These are phyloP conservation scores for Ceratocystis alfenasii DNA, from an alignment of 2,329 filamentous ascomycete genomes.

Conservation along the genomic window DNA sequence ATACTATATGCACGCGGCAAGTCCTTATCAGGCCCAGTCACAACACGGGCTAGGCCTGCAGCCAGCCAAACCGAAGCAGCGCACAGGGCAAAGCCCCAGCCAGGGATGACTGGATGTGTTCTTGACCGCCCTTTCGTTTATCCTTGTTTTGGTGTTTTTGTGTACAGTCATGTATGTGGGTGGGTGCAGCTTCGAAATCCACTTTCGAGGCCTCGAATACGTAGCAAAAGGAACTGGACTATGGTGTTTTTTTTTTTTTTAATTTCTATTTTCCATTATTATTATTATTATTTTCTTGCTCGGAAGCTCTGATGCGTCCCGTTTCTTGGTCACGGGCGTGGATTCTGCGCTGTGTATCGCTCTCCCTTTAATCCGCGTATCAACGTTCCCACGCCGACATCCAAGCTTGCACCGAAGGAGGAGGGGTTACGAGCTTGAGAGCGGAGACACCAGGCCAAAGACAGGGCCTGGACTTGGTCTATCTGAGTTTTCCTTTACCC, in stretches of 20 bases:
- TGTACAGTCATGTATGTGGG: too few relatives aligned
- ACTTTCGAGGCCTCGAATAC: background rate
- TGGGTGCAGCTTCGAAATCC: background rate
- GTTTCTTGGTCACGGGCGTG: slow-evolving; percentile 1
- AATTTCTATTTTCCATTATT: background rate
- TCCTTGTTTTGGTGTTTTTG: background rate
- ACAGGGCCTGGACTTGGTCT: background rate
- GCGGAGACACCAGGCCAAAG: background rate
- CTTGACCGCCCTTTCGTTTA: slow-evolving; percentile 8
- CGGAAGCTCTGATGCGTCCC: too few relatives aligned
- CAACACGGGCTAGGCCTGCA: background rate
- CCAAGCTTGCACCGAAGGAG: background rate
- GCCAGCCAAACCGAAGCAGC: background rate
- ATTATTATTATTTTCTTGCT: background rate
- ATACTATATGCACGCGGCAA: background rate
- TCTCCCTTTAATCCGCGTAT: background rate
- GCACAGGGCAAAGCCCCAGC: background rate
- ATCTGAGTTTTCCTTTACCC: background rate
- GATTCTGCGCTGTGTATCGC: background rate
- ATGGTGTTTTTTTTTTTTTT: background rate
- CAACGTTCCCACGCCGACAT: background rate
- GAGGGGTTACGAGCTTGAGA: background rate
- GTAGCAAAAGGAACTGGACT: background rate
- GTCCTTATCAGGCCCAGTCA: background rate
- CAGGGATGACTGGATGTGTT: background rate